Percentiles rank a stretch among this genome's conserved stretches.
These are phyloP conservation scores for Smallanthus sonchifolius DNA, from an alignment of 129 eudicot genomes.

Conservation along the genomic window DNA sequence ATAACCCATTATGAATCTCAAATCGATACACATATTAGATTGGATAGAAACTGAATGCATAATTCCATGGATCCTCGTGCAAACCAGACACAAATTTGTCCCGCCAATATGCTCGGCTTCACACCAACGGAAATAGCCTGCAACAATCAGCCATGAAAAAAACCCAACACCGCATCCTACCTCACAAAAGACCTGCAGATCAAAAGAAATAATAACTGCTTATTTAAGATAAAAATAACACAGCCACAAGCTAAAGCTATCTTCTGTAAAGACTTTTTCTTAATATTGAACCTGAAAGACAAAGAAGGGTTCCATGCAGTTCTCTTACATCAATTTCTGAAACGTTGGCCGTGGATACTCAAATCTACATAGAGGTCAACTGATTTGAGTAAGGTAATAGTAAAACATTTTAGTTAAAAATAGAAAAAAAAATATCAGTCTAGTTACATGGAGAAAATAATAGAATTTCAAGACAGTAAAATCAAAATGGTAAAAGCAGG, in stretches of 20 bases:
- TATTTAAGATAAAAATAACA: neutral
- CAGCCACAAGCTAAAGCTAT: neutral
- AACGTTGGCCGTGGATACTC: conserved; percentile 99
- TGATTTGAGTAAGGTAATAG: conserved; percentile 1
- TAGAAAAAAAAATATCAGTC: neutral
- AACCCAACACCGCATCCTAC: too few relatives aligned
- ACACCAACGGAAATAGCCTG: too few relatives aligned
- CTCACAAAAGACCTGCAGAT: conserved; percentile 73
- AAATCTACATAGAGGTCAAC: conserved; percentile 47
- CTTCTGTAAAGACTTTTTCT: neutral
- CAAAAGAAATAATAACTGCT: conserved; percentile 4
- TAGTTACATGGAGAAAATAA: neutral
- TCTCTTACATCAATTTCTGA: conserved; percentile 80
- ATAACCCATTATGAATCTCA: too few relatives aligned
- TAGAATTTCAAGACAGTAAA: neutral
- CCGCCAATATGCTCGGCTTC: too few relatives aligned
- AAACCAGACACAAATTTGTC: too few relatives aligned
- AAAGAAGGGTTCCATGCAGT: conserved; percentile 96
- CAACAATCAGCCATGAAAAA: too few relatives aligned
- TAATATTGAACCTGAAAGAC: conserved; percentile 78
- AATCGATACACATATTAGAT: too few relatives aligned
- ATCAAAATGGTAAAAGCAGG: neutral
- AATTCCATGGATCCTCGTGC: too few relatives aligned
- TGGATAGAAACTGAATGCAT: too few relatives aligned
- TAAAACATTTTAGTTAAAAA: neutral